Conservation (phyloP, 768 basidiomycete species). For the Nevesoporus exiguus region DNA sequence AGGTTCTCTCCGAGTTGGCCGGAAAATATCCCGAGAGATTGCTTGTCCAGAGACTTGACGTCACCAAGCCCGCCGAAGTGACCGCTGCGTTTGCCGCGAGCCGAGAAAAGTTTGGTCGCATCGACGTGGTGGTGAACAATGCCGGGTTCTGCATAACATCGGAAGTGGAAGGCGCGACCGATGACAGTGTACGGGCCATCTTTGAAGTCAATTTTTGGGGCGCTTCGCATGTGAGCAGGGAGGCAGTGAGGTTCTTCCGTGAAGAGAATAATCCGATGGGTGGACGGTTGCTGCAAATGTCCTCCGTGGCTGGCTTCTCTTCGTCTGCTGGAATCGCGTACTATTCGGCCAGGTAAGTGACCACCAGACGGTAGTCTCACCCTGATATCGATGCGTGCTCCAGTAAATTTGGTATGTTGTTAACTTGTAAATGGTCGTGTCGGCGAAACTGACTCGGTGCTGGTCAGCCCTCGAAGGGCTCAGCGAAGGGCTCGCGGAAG, state of each 20-base stretch:
- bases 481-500: conserved; percentile 11
- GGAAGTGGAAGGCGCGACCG: conserved; percentile 30
- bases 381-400: background rate
- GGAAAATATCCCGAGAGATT: conserved; percentile 28
- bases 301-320: conserved; percentile 20
- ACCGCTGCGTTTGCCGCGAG: background rate
- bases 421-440: background rate
- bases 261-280: conserved; percentile 32
- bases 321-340: conserved; percentile 5
- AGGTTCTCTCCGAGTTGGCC: conserved; percentile 26
- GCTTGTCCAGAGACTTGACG: conserved; percentile 40
- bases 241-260: conserved; percentile 27
- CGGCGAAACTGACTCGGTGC: background rate
- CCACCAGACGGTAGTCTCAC: background rate
- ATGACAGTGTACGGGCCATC: conserved; percentile 31
- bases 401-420: conserved; percentile 17
- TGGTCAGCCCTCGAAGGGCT: conserved; percentile 14
- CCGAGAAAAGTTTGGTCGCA: conserved; percentile 20
- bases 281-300: conserved; percentile 38
- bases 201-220: conserved; percentile 48
- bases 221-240: conserved; percentile 36
- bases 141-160: background rate
- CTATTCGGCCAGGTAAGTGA: conserved; percentile 23
- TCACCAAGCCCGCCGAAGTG: conserved; percentile 22
- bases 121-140: conserved; percentile 20